These are phyloP conservation scores for Tympanopsis confertula DNA, from an alignment of 2,329 filamentous ascomycete species.

Conservation along the genomic window DNA sequence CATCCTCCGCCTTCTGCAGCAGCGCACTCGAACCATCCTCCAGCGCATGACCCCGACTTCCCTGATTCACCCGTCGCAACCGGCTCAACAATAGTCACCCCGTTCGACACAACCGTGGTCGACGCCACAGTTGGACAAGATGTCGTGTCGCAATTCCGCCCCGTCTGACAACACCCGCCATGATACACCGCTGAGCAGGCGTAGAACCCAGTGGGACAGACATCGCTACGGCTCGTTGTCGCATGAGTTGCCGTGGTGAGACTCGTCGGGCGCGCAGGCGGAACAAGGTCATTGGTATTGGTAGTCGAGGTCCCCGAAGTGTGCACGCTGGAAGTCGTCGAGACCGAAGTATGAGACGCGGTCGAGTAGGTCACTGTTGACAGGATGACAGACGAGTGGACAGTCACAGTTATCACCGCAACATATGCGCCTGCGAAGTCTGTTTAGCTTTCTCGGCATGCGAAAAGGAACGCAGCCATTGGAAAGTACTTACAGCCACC, in stretches of 20 bases:
- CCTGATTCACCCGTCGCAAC: background rate
- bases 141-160: background rate
- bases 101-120: background rate
- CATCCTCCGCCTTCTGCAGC: background rate
- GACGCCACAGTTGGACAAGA: background rate
- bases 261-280: background rate
- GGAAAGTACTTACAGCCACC: slow-evolving; percentile 34
- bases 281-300: background rate
- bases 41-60: background rate
- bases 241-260: background rate
- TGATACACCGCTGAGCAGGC: background rate
- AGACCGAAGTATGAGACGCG: background rate
- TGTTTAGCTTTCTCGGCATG: no score
- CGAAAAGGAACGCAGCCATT: background rate
- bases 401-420: background rate
- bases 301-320: background rate
- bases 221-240: background rate
- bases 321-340: background rate
- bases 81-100: background rate
- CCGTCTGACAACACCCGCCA: background rate
- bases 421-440: background rate
- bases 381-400: background rate
- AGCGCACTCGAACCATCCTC: background rate
- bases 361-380: background rate
- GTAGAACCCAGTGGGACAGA: background rate